Evolutionary conservation across 2,329 filamentous ascomycete genomes (phyloP).

Genomic region (Sporothrix phasma): DNA sequence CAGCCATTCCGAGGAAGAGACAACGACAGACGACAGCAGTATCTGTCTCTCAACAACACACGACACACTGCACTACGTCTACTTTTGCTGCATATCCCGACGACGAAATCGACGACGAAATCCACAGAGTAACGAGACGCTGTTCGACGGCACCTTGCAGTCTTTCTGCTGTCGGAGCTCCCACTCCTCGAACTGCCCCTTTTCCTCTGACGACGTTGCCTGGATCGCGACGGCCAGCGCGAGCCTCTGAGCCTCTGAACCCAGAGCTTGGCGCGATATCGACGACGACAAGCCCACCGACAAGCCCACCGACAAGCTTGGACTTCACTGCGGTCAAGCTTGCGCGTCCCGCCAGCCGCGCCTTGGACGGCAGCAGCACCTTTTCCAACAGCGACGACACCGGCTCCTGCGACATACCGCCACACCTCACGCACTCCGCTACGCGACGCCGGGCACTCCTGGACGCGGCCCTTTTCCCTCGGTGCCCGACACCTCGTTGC

Average conservation of each 20-base stretch:
- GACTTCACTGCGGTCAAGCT: background rate
- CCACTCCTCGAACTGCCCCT: background rate
- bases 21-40: background rate
- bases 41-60: background rate
- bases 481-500: background rate
- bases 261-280: too few relatives aligned
- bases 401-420: background rate
- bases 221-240: background rate
- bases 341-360: background rate
- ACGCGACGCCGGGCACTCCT: background rate
- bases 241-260: background rate
- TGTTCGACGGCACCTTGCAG: background rate
- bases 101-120: background rate
- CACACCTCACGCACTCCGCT: background rate
- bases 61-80: too few relatives aligned
- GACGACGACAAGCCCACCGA: background rate
- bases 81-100: too few relatives aligned
- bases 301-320: background rate
- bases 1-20: background rate
- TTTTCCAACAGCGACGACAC: background rate
- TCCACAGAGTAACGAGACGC: background rate
- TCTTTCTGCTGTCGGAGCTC: background rate
- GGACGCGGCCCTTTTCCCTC: background rate
- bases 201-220: background rate
- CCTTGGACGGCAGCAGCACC: background rate